These are phyloP conservation scores for Auriscalpium microsporum DNA, from an alignment of 768 basidiomycete genomes.

Conservation along the genomic window DNA sequence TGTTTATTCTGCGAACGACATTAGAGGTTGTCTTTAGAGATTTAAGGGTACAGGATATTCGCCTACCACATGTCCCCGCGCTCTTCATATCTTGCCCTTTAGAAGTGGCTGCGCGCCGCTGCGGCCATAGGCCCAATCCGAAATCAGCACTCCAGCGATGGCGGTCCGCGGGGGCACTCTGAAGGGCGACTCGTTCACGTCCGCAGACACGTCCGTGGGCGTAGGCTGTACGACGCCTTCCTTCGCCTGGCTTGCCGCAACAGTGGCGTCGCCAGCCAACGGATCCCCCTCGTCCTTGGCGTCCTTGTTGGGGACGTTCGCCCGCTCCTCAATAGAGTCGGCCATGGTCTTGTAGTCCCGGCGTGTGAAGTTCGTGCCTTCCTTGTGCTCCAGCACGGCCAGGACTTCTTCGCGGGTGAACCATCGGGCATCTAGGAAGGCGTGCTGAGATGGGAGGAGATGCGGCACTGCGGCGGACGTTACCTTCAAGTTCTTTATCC, in stretches of 20 bases:
- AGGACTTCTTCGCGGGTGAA: conserved; percentile 70
- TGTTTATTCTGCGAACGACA: background rate
- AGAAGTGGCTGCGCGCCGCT: conserved; percentile 18
- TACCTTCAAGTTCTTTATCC: conserved; percentile 92
- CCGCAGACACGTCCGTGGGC: conserved; percentile 12
- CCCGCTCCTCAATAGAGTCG: conserved; percentile 31
- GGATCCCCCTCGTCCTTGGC: conserved; percentile 11
- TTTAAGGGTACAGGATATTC: background rate
- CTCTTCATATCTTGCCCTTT: conserved; percentile 9
- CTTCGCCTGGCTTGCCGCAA: conserved; percentile 16
- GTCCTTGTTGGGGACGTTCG: conserved; percentile 8
- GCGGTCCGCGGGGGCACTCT: conserved; percentile 69
- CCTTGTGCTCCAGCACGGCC: conserved; percentile 47
- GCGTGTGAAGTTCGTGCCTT: conserved; percentile 40
- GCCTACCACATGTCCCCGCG: background rate
- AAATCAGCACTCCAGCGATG: conserved; percentile 79
- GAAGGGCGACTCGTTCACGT: conserved; percentile 44
- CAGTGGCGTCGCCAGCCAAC: conserved; percentile 22
- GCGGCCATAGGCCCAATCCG: conserved; percentile 68
- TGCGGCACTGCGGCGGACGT: background rate
- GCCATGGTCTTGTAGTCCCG: conserved; percentile 44
- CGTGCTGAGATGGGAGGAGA: background rate
- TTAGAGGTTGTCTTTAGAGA: too few species aligned
- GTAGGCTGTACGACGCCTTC: conserved; percentile 15
- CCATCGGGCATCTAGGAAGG: conserved; percentile 72